phyloP scores from a whole-genome alignment of 139 green algal genomes.

The Yamagishiella unicocca region DNA sequence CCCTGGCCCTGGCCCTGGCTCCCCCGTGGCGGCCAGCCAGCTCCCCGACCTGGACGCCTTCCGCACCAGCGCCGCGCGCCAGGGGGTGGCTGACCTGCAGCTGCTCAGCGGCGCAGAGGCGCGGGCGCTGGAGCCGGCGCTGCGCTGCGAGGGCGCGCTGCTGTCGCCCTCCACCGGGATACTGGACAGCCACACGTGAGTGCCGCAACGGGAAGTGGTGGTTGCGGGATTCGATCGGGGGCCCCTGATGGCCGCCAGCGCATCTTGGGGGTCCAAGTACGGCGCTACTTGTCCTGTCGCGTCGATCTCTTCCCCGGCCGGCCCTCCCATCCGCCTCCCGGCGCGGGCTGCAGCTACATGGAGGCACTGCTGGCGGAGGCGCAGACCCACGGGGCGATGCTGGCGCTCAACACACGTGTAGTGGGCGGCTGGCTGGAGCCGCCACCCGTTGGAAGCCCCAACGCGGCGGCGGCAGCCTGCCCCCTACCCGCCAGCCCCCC shows the following conservation, averaged over 20 bases:
- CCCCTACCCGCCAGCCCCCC: too few species aligned
- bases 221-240: too few species aligned
- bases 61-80: neutral
- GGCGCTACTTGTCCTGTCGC: too few species aligned
- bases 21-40: neutral
- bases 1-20: neutral
- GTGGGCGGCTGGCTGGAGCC: conserved; percentile 48
- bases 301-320: neutral
- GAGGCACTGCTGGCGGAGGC: conserved; percentile 71
- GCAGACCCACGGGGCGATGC: conserved; percentile 49
- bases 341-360: conserved; percentile 75
- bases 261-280: too few species aligned
- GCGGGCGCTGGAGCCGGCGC: conserved; percentile 74
- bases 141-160: conserved; percentile 70
- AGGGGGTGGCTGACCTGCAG: conserved; percentile 80
- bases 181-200: conserved; percentile 80
- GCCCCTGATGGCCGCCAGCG: too few species aligned
- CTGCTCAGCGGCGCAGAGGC: conserved; percentile 68
- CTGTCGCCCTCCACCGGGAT: conserved; percentile 90
- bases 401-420: conserved; percentile 66
- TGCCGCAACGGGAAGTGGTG: neutral
- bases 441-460: neutral
- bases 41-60: neutral
- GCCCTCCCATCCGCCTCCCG: too few species aligned
- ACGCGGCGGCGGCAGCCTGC: neutral